Base-by-base conservation (phyloP, 1,284 basidiomycete species). In the Puccinia triticina region DNA sequence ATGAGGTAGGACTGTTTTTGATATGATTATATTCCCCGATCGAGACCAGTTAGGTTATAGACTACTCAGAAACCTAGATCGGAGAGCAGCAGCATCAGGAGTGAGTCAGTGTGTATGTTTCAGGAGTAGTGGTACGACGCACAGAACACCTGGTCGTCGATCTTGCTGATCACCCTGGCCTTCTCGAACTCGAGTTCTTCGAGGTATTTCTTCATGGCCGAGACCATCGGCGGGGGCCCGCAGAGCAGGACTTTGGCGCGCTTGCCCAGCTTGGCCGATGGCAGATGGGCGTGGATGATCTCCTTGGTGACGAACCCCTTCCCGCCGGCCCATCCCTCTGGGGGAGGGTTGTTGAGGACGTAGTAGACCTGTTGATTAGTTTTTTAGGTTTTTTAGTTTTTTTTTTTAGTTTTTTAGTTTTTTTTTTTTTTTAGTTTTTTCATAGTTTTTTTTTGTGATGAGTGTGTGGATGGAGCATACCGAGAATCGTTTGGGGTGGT, bases 281-380 rank as follows among this genome's bases (percentile, higher is more conserved):
- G 87, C 29, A 88, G 77, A 69, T 85, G 82, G 80, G 92, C 88
- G 86, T 93, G 89, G 86, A 99, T 94, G 86, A 96, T 94, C n/a
- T 96, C 94, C 88, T 94, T 94, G 85, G 92, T 91, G 79, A 99
- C 93, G 86, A 97, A 99, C 64, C 96, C 96, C 78, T 92, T 91
- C 83, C 94, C 95, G 72, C 93, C 93, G 26, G 89, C 90, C 96
- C 96, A 99, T 84, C 88, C 90, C 64, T 90, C 88, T n/a, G n/a
- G n/a, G 18, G 96, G 95, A 7, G 95, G 92, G 88, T 94, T 94
- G 90, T 99, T 97, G 85, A 99, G 91, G 82, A 96, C 93, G 88
- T 96, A 96, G 89, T 91, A 91, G 78, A 82, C 66, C 81, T 78
- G 29, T 48, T 69, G 40, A n/a, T n/a, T n/a, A n/a, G n/a, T n/a